phyloP scores from a whole-genome alignment of 2,329 filamentous ascomycete genomes.

The Aspergillus tanneri region DNA sequence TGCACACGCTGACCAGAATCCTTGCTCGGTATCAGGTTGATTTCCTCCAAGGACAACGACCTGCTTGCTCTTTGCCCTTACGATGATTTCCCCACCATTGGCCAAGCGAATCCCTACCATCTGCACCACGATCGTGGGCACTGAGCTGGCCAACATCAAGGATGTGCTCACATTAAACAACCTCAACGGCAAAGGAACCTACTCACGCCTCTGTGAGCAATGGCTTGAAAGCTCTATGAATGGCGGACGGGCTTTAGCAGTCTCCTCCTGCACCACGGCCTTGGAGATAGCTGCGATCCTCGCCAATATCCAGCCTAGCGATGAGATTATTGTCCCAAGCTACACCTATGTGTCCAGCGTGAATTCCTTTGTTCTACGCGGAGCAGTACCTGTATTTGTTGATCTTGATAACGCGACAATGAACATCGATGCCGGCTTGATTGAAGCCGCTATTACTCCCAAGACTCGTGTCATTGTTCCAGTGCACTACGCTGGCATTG shows the following conservation, averaged over 20 bases:
- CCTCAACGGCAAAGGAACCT: conserved; percentile 12
- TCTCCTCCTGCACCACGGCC: conserved; percentile 16
- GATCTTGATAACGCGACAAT: conserved; percentile 16
- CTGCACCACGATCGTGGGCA: conserved; percentile 4
- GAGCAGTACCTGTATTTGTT: conserved; percentile 14
- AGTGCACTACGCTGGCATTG: conserved; percentile 17
- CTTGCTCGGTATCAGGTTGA: no score
- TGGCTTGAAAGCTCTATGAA: conserved; percentile 14
- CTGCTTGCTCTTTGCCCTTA: no score
- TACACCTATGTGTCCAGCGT: conserved; percentile 18
- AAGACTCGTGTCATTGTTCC: conserved; percentile 15
- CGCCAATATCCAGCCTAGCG: conserved; percentile 10
- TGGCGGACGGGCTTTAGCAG: conserved; percentile 5
- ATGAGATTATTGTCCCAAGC: conserved; percentile 19
- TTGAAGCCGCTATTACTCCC: conserved; percentile 11
- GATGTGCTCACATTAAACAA: conserved; percentile 1
- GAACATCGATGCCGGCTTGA: conserved; percentile 8
- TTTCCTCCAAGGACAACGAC: no score
- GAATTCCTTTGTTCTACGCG: conserved; percentile 17
- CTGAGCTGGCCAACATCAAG: conserved; percentile 7
- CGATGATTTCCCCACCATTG: no score
- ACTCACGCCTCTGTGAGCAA: conserved; percentile 11
- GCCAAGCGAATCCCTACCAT: conserved; percentile 8
- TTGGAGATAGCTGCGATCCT: conserved; percentile 16
- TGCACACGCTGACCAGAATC: no score